Evolutionary conservation across 208 protist genomes (phyloP), one percentile per base, ranked within the genome.

Genomic region (Lotmaria passim): DNA sequence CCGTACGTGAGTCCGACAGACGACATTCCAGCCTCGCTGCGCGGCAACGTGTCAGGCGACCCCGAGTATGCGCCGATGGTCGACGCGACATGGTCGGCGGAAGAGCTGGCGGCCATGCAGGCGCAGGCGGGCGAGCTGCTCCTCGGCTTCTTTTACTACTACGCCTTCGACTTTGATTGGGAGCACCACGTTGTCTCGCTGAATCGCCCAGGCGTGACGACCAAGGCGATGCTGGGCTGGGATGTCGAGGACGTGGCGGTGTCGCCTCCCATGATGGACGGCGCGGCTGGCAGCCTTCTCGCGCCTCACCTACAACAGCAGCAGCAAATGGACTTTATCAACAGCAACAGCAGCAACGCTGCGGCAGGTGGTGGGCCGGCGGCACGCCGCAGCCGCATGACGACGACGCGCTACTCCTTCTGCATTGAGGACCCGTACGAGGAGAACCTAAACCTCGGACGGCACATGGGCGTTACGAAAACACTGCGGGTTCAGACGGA

Each of bases 371-470:
- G 26, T n/a, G 66, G 14, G 0, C 17, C 47, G 24, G 47, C 58
- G n/a, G 61, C 41, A n/a, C 59, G 70, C 14, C 74, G 72, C 28
- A 66, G 71, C 41, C 70, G 73, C 41, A 23, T 62, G 38, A 66
- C 68, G 38, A 66, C 68, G 51, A 75, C 82, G 38, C 86, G 87
- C 34, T 97, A 97, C 68, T 70, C 79, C 48, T 82, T 97, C 47
- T 96, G 93, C 69, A 95, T 97, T 51, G 90, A 97, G 65, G 93
- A 96, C 81, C 93, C 91, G 8, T 96, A 97, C 66, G 93, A 97
- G 58, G 80, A 93, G 43, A 95, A 96, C 39, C 72, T 93, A 19
- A 95, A 94, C 67, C 73, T 93, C 2, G 89, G 87, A 7, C 84
- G 91, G 1, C 91, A 96, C 71, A 89, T 96, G 77, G 91, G 91